Percentiles rank a stretch among this genome's conserved stretches.
Evolutionary conservation across 768 basidiomycete species (phyloP).

Genomic region (Leucocoprinus sp.): DNA sequence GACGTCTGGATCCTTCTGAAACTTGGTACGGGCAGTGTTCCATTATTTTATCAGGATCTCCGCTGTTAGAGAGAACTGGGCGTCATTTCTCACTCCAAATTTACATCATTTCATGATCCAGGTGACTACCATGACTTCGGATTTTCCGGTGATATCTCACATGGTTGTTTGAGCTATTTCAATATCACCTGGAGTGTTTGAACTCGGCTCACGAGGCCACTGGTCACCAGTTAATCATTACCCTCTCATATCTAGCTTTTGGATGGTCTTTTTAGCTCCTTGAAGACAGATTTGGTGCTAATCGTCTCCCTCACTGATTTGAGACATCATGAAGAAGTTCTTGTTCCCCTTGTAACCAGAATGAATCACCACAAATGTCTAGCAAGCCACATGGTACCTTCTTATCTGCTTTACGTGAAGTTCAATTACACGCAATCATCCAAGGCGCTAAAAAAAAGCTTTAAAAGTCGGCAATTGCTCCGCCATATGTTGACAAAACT

Average conservation of each 20-base stretch:
- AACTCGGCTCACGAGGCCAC: not conserved
- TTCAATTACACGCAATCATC: not conserved
- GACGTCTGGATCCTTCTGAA: too few relatives aligned
- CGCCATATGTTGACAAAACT: not conserved
- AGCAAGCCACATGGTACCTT: constrained; percentile 1
- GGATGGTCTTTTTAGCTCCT: not conserved
- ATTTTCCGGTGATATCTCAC: constrained; percentile 1
- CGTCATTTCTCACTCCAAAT: too few relatives aligned
- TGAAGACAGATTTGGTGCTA: not conserved
- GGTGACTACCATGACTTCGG: not conserved
- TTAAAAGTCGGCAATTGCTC: not conserved
- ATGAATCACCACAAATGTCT: not conserved
- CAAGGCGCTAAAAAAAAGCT: not conserved
- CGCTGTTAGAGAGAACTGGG: too few relatives aligned
- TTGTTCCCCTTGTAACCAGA: not conserved
- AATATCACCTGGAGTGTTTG: too few relatives aligned
- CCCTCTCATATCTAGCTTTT: not conserved
- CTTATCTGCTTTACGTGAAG: not conserved
- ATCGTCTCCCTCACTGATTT: not conserved
- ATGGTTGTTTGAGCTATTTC: constrained; percentile 1
- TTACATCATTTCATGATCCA: not conserved
- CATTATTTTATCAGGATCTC: too few relatives aligned
- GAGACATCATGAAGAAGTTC: not conserved
- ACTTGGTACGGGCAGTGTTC: too few relatives aligned
- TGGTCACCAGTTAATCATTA: not conserved